Conservation (phyloP, 1,139 yeast genomes). For the Saccharomycopsis hybrid region DNA sequence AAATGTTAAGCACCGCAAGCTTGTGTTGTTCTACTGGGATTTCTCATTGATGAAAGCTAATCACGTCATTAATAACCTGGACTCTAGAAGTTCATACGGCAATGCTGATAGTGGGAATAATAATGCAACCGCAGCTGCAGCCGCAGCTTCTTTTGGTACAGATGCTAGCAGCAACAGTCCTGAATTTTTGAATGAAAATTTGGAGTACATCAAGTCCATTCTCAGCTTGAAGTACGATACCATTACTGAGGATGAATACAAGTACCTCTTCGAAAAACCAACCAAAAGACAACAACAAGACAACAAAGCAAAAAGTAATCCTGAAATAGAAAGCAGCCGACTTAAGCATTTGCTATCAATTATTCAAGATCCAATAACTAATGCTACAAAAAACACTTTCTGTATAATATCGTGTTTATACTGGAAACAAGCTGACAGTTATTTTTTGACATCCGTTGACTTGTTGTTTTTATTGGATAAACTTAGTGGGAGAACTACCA, state of each 20-base stretch:
- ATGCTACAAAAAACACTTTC: slow-evolving; percentile 11
- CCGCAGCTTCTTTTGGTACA: too few species aligned
- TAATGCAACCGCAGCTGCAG: slow-evolving; percentile 23
- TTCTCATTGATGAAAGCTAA: slow-evolving; percentile 14
- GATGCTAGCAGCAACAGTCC: slow-evolving; percentile 11
- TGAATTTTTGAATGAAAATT: slow-evolving; percentile 14
- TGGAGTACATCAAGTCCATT: slow-evolving; percentile 18
- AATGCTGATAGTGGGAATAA: neutral
- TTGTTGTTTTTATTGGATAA: slow-evolving; percentile 50
- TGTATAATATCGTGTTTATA: slow-evolving; percentile 47
- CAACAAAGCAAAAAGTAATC: too few species aligned
- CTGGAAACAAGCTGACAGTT: slow-evolving; percentile 46
- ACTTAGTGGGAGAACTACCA: slow-evolving; percentile 35
- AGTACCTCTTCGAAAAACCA: slow-evolving; percentile 15
- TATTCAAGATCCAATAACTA: slow-evolving; percentile 2
- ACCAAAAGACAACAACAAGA: neutral
- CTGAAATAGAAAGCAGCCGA: too few species aligned
- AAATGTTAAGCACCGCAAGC: slow-evolving; percentile 29
- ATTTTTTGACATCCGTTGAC: slow-evolving; percentile 57
- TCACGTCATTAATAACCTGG: slow-evolving; percentile 14
- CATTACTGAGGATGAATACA: slow-evolving; percentile 18
- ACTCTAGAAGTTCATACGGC: neutral
- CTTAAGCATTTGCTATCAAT: slow-evolving; percentile 3
- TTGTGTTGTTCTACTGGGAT: slow-evolving; percentile 34
- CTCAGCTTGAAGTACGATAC: slow-evolving; percentile 15